Base-by-base conservation (phyloP, 345 rosid genomes). In the Dovyalis caffra region DNA sequence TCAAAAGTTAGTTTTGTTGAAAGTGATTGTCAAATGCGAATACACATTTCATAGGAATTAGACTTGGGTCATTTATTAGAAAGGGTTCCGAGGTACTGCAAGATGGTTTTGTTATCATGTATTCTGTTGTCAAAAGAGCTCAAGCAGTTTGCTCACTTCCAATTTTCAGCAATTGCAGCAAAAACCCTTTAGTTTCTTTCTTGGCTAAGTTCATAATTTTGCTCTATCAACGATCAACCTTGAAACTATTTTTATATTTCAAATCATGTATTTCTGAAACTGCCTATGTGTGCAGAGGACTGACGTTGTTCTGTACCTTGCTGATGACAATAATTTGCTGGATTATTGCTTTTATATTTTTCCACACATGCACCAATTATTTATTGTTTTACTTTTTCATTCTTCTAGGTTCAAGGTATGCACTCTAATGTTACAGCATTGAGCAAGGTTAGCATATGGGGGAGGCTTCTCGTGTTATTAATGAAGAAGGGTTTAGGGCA, bases 361-460 rank as follows among this genome's bases (percentile, higher is more conserved):
- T 58, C 53, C 8, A 62, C 21, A 5, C 21, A 21, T 63, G 21
- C 21, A 21, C 6, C 60, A 33, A 64, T 45, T 68, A 25, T 58
- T 77, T 20, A 32, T 4, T 71, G 35, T 18, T 9, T 3, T 31
- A 2, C 25, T 76, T 33, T 61, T n/a, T 29, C 33, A 35, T 74
- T 71, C 78, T 66, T 63, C 68, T 79, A 95, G 99, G 89, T 95
- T 77, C 99, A 93, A 90, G 99, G 99, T 8, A 95, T 95, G 99
- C 97, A 95, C 72, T 73, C 95, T 16, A 90, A 91, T 83, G 91
- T 85, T 53, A 80, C 91, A 38, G 73, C 87, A 40, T 70, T 95
- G 76, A 78, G 82, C 64, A 88, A 89, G 80, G 82, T 92, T 66
- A 70, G 91, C 76, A 81, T 95, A 74, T 91, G 89, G 93, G 76